Evolutionary conservation across 495 filamentous ascomycete species (phyloP), one percentile per base, ranked within the genome.

Genomic region (Terfezia boudieri): DNA sequence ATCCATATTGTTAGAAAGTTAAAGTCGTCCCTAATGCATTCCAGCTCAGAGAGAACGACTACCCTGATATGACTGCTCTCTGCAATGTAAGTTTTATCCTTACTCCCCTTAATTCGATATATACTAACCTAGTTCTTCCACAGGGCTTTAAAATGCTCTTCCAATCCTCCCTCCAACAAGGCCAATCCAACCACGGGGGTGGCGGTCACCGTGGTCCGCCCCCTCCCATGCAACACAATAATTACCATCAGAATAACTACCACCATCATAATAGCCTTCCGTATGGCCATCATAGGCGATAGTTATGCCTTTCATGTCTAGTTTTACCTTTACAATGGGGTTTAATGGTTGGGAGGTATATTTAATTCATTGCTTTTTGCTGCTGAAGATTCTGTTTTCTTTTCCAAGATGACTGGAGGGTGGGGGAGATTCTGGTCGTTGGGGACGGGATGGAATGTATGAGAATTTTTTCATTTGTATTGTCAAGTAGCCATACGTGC

Each of bases 21-120:
- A 87, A 87, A 64, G 80, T 96, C 38, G 78, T 96, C 12, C 92
- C 90, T 1, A 80, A 87, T 55, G 82, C 79, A 14, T 98, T 84
- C 61, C 88, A 95, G 70, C 73, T 98, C 56, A 76, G 84, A 64
- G 81, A 80, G 61, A 82, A 81, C 61, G 75, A 78, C 35, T 98
- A 96, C 63, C 89, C 90, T 6, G 86, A 95, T 63, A 92, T 95
- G 83, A 73, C 80, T 60, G 84, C 86, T 20, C 72, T 98, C 52
- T 93, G 86, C 71, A 98, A 98, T 72, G 89, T 62, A 62, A 51
- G 59, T 51, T 56, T 36, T 37, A 20, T 22, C 16, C 20, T 8
- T 23, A 22, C 57, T n/a, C 7, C 22, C 20, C 2, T 20, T 20
- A 20, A 36, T 7, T 16, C 43, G 32, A 16, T 4, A 9, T 2